Base-by-base conservation (phyloP, 1,139 yeast species). In the Yamadazyma triangularis region DNA sequence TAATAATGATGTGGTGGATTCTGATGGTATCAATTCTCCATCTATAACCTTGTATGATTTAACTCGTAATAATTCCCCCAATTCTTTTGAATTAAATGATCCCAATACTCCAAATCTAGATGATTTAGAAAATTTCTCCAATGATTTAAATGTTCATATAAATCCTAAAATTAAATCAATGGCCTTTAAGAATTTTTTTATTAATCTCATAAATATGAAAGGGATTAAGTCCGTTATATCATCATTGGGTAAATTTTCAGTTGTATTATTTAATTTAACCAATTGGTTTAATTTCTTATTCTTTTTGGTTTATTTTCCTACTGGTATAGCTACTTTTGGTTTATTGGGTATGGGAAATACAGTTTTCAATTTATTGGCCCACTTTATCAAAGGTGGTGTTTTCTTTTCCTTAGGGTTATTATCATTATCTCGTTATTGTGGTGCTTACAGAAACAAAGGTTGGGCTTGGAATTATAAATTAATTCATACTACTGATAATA, bases 321-420 rank as follows among this genome's bases (percentile, higher is more conserved):
- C 87, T 5, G 96, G 93, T n/a, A 51, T 83, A 22, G 88, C 88
- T 4, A 79, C 85, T 3, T 82, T 84, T 30, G 74, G 73, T 33
- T 51, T 81, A 24, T 56, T 87, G 45, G 97, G 95, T 21, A 60
- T 73, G 55, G 88, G 76, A 5, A 53, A 49, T 18, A 63, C 67
- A 13, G 80, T 89, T 5, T 91, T 84, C 60, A 88, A 86, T 50
- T 60, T 91, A 33, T 69, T 89, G 39, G 98, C 98, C 2, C 98
- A 91, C 57, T 86, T 87, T 68, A 89, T 91, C 54, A 91, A 91
- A 58, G 98, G 98, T 36, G 94, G 93, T 10, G 91, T 91, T 3
- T 89, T 91, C 53, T 71, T 87, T 41, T 46, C 72, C 3, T 64
- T 83, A 30, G 98, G 98, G 8, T 39, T 89, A 6, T 56, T 88